Base-by-base conservation (phyloP, 2,329 filamentous ascomycete species). In the Stagonosporopsis tanaceti region DNA sequence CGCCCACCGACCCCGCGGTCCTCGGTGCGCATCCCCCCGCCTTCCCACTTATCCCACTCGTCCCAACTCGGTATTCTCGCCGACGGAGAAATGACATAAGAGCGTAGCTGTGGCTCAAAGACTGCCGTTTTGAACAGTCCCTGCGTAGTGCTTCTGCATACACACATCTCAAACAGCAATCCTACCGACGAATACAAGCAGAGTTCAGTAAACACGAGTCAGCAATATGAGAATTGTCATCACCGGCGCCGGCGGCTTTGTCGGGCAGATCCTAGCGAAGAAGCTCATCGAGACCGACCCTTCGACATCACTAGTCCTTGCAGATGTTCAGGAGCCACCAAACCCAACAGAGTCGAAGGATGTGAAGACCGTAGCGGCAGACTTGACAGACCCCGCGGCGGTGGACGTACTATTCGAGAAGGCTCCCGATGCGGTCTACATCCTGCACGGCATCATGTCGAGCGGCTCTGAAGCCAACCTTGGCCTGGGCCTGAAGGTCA, bases 361-460 rank as follows among this genome's bases (percentile, higher is more conserved):
- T 70, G 83, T 82, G 0, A 80, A 74, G 22, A 74, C 78, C 35
- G 59, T 86, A 40, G 79, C 79, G 25, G 81, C 83, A 9, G 85
- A 89, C 68, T 79, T 88, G 2, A 78, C 85, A 14, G 66, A 74
- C 12, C 37, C 63, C 2, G 54, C 69, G 34, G 60, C 67, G 15
- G 69, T 65, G 37, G 57, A 69, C 34, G 57, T 58, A 1, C 54
- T 76, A 7, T 67, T 75, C 17, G 63, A 65, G 14, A 63, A 64
- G 44, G 47, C 55, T n/a, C 73, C 72, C 6, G 72, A 74, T 65
- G 72, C 68, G 4, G 65, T 75, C 14, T 89, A 86, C 75, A 78
- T 87, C 65, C 85, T 89, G 71, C 87, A 89, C 73, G 87, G 87
- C 60, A 87, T 89, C 78, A 89, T 89, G 87, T 88, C 86, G 0